phyloP scores from a whole-genome alignment of 169 alveolate species.

The Miamiensis avidus region DNA sequence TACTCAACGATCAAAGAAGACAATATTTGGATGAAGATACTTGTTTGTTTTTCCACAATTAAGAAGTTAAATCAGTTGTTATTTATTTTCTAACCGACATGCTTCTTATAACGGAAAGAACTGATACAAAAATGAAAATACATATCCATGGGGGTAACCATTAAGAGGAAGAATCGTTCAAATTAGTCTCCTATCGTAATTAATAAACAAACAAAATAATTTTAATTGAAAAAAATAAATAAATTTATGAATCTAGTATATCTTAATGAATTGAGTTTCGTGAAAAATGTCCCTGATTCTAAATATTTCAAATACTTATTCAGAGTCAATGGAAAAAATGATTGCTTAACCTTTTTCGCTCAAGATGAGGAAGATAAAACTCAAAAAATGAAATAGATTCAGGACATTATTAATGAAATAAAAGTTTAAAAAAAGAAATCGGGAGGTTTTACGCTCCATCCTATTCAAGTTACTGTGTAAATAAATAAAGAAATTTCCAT shows the following conservation, averaged over 20 bases:
- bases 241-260: neutral
- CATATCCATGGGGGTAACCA: neutral
- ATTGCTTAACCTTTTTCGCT: neutral
- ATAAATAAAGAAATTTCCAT: neutral
- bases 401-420: neutral
- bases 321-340: constrained; percentile 3
- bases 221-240: neutral
- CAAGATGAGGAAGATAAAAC: neutral
- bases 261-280: constrained; percentile 1
- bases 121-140: neutral
- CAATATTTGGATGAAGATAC: neutral
- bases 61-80: neutral
- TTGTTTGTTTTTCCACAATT: neutral
- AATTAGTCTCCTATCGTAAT: neutral
- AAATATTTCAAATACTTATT: constrained; percentile 4
- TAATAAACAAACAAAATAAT: neutral
- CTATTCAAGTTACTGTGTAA: neutral
- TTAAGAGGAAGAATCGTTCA: neutral
- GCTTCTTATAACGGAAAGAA: neutral
- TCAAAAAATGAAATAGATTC: neutral
- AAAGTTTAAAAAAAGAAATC: neutral
- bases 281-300: neutral
- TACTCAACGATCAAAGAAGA: neutral
- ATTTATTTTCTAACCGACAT: neutral
- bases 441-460: neutral